phyloP scores from a whole-genome alignment of 169 alveolate genomes.

The Cryptosporidium xiaoi region DNA sequence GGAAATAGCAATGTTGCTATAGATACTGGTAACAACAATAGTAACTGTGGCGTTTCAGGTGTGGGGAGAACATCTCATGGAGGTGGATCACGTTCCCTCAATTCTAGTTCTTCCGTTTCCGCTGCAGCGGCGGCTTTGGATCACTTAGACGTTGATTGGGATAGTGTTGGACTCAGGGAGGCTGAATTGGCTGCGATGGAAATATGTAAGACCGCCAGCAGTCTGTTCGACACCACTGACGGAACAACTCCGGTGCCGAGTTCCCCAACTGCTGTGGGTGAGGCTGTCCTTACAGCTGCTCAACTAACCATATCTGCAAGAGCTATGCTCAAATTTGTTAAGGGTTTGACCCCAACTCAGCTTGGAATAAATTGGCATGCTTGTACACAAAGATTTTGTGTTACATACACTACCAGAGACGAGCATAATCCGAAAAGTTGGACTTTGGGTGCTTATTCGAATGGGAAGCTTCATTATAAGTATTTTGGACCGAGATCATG shows the following conservation, averaged over 20 bases:
- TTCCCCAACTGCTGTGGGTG: constrained; percentile 68
- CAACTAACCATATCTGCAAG: constrained; percentile 70
- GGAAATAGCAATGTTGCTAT: too few species aligned
- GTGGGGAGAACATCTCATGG: constrained; percentile 6
- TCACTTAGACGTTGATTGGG: constrained; percentile 72
- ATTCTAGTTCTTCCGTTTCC: constrained; percentile 53
- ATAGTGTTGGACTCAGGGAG: constrained; percentile 67
- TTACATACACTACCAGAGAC: constrained; percentile 70
- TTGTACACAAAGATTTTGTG: constrained; percentile 70
- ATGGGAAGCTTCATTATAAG: constrained; percentile 66
- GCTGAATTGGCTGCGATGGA: constrained; percentile 74
- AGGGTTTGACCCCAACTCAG: constrained; percentile 62
- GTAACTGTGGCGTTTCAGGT: neutral
- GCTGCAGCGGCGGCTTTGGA: constrained; percentile 75
- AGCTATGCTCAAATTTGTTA: constrained; percentile 71
- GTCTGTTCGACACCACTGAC: constrained; percentile 68
- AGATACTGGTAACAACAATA: neutral
- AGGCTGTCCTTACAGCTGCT: constrained; percentile 62
- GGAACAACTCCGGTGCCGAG: constrained; percentile 73
- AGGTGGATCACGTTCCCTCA: constrained; percentile 26
- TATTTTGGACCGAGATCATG: constrained; percentile 74
- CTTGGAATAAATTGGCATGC: constrained; percentile 73
- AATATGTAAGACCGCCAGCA: constrained; percentile 67
- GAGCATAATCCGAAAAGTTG: constrained; percentile 71
- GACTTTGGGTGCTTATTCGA: constrained; percentile 73